A percentile compares a stretch with the other conserved stretches of the same genome.
These are phyloP conservation scores for Camellia japonica DNA, from an alignment of 148 eudicot genomes.

Conservation along the genomic window DNA sequence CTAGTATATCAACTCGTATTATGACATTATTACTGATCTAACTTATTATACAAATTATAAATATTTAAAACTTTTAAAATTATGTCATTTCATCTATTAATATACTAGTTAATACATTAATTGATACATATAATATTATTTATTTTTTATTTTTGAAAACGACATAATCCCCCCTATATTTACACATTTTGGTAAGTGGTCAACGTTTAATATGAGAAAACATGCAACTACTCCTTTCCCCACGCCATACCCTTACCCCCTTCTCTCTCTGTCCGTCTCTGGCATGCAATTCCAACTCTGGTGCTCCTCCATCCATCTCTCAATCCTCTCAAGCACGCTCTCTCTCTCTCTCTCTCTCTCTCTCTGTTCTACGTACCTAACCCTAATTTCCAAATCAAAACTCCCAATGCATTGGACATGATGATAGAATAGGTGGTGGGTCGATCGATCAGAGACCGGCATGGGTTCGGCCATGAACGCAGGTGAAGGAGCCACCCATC, in stretches of 20 bases:
- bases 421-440: neutral
- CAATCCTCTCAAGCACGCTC: neutral
- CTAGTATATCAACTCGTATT: too few species aligned
- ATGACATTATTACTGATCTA: too few species aligned
- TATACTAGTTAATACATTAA: too few species aligned
- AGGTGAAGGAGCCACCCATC: constrained; percentile 4
- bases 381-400: neutral
- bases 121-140: too few species aligned
- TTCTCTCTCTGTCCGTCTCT: neutral
- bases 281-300: neutral
- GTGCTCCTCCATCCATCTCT: constrained; percentile 19
- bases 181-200: too few species aligned
- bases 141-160: too few species aligned
- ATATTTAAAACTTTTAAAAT: too few species aligned
- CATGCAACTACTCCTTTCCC: too few species aligned
- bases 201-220: too few species aligned
- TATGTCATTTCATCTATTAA: too few species aligned
- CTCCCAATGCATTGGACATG: neutral
- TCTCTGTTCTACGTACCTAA: neutral
- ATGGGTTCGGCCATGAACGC: neutral
- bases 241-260: neutral
- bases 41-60: too few species aligned
- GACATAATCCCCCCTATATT: too few species aligned
- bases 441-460: neutral
- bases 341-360: constrained; percentile 1